Evolutionary conservation across 169 alveolate species (phyloP).

Genomic region (Eimeria maxima): DNA sequence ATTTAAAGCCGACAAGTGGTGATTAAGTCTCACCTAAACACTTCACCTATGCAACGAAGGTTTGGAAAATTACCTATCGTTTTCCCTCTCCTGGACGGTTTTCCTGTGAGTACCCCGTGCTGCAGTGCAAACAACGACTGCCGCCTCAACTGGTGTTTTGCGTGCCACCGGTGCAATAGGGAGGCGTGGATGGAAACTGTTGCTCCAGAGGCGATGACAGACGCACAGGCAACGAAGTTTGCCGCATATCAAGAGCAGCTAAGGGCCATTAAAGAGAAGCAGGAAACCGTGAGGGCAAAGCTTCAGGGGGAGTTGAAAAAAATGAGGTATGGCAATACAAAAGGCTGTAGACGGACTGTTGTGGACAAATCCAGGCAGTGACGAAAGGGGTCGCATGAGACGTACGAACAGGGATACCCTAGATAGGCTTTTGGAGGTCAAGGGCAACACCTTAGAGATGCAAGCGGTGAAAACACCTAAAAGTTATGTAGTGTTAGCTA

Average conservation of each 20-base stretch:
- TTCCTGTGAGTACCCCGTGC: not conserved
- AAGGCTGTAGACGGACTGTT: not conserved
- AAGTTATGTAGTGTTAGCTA: not conserved
- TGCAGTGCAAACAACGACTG: not conserved
- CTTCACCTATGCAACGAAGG: not conserved
- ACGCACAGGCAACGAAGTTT: conserved; percentile 67
- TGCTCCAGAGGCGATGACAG: conserved; percentile 81
- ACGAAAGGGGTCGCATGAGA: not conserved
- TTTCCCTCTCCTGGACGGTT: not conserved
- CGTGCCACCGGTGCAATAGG: conserved; percentile 27
- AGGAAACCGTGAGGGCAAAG: conserved; percentile 62
- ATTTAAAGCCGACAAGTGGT: conserved; percentile 57
- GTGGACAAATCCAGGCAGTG: not conserved
- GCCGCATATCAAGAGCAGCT: conserved; percentile 74
- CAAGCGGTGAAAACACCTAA: not conserved
- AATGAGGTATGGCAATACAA: conserved; percentile 30
- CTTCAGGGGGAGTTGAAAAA: conserved; percentile 45
- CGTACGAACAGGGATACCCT: not conserved
- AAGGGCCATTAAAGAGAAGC: conserved; percentile 53
- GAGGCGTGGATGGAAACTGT: conserved; percentile 84
- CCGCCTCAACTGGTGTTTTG: not conserved
- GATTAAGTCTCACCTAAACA: not conserved
- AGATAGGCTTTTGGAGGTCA: not conserved
- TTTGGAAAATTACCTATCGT: not conserved
- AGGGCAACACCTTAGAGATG: not conserved